Conservation (phyloP, 441 rosid genomes). For the Theobroma grandiflorum region DNA sequence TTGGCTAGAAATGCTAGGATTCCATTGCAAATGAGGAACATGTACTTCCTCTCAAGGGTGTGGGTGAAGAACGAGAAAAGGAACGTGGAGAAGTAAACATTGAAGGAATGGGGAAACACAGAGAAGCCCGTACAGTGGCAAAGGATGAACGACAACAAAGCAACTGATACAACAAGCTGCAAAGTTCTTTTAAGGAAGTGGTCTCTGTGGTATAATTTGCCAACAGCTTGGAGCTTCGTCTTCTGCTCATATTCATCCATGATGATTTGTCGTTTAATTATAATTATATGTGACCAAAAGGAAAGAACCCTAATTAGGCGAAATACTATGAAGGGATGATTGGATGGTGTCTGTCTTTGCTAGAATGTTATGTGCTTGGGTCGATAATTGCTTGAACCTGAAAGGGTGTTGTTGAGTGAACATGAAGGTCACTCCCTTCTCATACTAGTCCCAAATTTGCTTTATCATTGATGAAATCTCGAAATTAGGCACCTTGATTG, state of each 20-base stretch:
- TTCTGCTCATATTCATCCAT: conserved; percentile 33
- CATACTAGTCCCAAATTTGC: conserved; percentile 17
- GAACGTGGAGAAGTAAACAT: conserved; percentile 40
- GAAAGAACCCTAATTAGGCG: background rate
- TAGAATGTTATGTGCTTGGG: background rate
- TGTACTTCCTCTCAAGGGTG: conserved; percentile 55
- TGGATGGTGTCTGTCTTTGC: no score
- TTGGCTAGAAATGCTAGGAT: conserved; percentile 61
- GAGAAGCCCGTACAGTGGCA: conserved; percentile 43
- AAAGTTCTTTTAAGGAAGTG: conserved; percentile 34
- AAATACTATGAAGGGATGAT: background rate
- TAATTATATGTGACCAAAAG: background rate
- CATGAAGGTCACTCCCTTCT: background rate
- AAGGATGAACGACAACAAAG: conserved; percentile 41
- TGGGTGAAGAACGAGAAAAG: conserved; percentile 45
- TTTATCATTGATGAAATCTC: background rate
- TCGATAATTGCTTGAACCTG: background rate
- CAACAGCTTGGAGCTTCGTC: conserved; percentile 2
- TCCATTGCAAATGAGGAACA: conserved; percentile 63
- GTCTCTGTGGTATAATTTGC: conserved; percentile 14
- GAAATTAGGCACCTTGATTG: background rate
- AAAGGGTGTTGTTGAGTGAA: background rate
- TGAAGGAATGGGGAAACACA: conserved; percentile 40
- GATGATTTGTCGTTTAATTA: background rate
- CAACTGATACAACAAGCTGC: conserved; percentile 38